Evolutionary conservation across 768 basidiomycete species (phyloP).

Genomic region (Boletus insuetus): DNA sequence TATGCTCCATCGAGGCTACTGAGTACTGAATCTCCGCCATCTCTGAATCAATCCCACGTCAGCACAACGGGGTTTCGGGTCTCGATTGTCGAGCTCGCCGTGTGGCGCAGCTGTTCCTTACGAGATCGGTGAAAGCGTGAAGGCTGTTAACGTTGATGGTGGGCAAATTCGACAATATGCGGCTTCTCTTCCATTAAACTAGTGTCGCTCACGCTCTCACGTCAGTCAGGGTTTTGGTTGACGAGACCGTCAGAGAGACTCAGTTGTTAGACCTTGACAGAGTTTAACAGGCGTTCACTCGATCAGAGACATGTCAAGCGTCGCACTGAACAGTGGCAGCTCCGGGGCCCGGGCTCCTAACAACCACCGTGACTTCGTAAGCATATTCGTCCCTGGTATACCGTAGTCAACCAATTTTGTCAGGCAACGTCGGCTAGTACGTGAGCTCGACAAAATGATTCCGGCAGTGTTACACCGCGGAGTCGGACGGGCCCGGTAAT

Average conservation of each 20-base stretch:
- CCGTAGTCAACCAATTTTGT: constrained; percentile 15
- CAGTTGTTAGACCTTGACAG: not conserved
- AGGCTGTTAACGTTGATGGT: not conserved
- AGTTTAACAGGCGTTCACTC: too few relatives aligned
- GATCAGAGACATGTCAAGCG: not conserved
- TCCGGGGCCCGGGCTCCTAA: too few relatives aligned
- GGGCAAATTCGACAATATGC: constrained; percentile 1
- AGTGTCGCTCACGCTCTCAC: constrained; percentile 16
- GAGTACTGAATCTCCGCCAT: too few relatives aligned
- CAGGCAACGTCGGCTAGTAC: constrained; percentile 24
- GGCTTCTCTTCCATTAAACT: constrained; percentile 16
- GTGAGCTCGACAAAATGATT: constrained; percentile 11
- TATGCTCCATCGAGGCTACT: too few relatives aligned
- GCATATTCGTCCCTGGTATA: not conserved
- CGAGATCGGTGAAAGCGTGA: not conserved
- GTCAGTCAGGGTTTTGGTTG: constrained; percentile 1
- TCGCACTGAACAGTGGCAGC: not conserved
- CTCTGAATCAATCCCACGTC: too few relatives aligned
- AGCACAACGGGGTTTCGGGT: too few relatives aligned
- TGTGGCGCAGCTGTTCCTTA: constrained; percentile 18
- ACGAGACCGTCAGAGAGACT: not conserved
- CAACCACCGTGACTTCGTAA: not conserved
- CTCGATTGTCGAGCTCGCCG: constrained; percentile 11
- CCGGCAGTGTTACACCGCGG: constrained; percentile 20
- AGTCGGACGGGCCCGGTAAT: not conserved